These are phyloP conservation scores for Sphagnum magellanicum DNA, from an alignment of 228 moss, liverwort and hornwort genomes.

Conservation along the genomic window DNA sequence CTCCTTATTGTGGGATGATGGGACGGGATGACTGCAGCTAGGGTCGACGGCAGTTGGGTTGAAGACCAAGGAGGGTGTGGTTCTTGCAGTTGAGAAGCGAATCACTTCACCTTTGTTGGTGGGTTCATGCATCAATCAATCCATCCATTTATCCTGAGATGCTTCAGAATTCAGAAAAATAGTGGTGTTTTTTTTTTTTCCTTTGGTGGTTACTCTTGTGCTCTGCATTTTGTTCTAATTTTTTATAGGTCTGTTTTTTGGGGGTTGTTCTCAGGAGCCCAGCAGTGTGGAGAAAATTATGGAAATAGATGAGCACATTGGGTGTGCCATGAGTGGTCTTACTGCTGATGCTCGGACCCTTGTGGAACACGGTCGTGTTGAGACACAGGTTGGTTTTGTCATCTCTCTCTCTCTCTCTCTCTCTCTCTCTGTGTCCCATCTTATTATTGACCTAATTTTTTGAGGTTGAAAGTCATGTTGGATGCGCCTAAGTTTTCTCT, in stretches of 20 bases:
- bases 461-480: too few relatives aligned
- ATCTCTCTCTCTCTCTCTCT: too few relatives aligned
- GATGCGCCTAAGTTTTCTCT: too few relatives aligned
- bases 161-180: too few relatives aligned
- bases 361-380: slow-evolving; percentile 74
- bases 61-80: slow-evolving; percentile 42
- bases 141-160: too few relatives aligned
- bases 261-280: slow-evolving; percentile 37
- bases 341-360: slow-evolving; percentile 86
- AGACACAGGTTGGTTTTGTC: slow-evolving; percentile 49
- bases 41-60: slow-evolving; percentile 54
- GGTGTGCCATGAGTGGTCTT: slow-evolving; percentile 89
- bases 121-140: neutral
- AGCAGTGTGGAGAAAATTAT: slow-evolving; percentile 84
- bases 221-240: neutral
- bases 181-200: too few relatives aligned
- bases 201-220: too few relatives aligned
- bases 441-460: too few relatives aligned
- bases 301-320: slow-evolving; percentile 79
- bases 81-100: slow-evolving; percentile 54
- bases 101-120: slow-evolving; percentile 36
- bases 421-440: too few relatives aligned
- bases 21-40: slow-evolving; percentile 13
- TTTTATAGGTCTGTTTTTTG: neutral
- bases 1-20: neutral